These are phyloP conservation scores for Datura wrightii DNA, from an alignment of 257 asterid genomes.

Conservation along the genomic window DNA sequence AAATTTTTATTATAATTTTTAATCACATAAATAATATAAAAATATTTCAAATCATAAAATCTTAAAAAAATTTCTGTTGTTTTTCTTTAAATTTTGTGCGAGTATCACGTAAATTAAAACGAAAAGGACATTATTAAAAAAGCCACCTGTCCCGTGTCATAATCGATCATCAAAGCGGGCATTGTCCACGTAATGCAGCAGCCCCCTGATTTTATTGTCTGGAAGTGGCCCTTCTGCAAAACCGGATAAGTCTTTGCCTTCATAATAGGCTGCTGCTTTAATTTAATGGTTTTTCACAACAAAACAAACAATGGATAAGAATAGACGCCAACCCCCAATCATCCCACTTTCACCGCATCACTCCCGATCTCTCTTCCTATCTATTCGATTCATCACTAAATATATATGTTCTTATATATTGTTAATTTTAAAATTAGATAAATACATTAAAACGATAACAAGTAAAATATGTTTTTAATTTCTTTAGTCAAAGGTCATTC, in stretches of 20 bases:
- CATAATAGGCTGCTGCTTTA: background rate
- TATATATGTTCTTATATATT: too few relatives aligned
- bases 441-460: too few relatives aligned
- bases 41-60: too few relatives aligned
- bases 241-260: slow-evolving; percentile 29
- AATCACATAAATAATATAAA: too few relatives aligned
- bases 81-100: too few relatives aligned
- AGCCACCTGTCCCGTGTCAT: background rate
- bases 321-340: background rate
- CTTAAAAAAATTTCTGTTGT: too few relatives aligned
- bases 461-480: background rate
- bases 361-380: background rate
- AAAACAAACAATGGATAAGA: slow-evolving; percentile 24
- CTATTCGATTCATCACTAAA: background rate
- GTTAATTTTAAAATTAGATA: background rate
- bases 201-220: slow-evolving; percentile 1
- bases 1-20: too few relatives aligned
- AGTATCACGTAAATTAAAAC: too few relatives aligned
- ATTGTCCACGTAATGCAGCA: background rate
- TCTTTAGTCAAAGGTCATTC: background rate
- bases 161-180: background rate
- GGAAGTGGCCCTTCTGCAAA: background rate
- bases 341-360: background rate
- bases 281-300: background rate
- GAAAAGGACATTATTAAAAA: background rate